phyloP scores from a whole-genome alignment of 78 protist species.

The Protostelium mycophagum region DNA sequence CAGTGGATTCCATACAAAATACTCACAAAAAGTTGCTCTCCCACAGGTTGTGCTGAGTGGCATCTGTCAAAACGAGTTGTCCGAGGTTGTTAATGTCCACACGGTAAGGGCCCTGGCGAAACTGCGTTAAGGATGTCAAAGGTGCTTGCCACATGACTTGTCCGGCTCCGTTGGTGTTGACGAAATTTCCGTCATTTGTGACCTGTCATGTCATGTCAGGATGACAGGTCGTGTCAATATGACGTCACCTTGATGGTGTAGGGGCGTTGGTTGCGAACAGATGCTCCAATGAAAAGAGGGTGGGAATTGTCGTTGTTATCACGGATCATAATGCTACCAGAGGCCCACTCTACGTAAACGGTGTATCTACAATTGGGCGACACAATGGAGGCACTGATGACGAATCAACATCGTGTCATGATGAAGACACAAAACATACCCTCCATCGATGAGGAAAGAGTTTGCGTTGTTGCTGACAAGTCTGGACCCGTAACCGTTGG shows the following conservation, averaged over 20 bases:
- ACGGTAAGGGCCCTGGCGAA: neutral
- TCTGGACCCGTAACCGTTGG: neutral
- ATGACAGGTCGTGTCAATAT: neutral
- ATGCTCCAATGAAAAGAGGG: neutral
- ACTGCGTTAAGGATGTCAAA: neutral
- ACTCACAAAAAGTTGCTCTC: neutral
- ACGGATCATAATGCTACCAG: neutral
- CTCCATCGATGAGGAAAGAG: neutral
- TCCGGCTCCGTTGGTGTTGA: neutral
- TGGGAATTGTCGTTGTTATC: neutral
- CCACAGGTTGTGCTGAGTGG: neutral
- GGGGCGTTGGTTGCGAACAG: neutral
- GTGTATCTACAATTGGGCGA: neutral
- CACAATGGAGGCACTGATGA: neutral
- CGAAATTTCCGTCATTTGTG: neutral
- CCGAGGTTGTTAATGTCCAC: neutral
- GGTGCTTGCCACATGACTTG: neutral
- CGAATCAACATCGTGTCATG: neutral
- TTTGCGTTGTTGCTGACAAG: neutral
- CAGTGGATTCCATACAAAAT: neutral
- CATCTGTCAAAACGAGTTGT: neutral
- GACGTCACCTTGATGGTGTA: neutral
- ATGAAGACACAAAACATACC: neutral
- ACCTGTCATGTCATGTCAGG: neutral
- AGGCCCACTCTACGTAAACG: neutral